Base-by-base conservation (phyloP, 75 land plant species). In the Cupressus sempervirens region DNA sequence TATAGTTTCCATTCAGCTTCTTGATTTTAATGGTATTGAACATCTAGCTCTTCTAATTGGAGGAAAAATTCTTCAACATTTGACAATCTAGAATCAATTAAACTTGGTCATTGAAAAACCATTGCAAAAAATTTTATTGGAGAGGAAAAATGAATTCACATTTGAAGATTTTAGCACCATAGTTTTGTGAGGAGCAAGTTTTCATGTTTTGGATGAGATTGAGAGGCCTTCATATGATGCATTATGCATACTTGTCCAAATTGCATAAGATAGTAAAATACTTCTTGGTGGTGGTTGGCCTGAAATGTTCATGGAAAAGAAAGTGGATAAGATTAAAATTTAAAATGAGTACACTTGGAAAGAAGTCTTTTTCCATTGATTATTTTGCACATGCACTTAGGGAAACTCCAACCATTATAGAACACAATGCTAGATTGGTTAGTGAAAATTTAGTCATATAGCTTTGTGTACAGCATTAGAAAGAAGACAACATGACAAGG, bases 271-370 rank as follows among this genome's bases (percentile, higher is more conserved):
- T 83, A 94, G 92, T 87, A 86, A 98, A 32, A 98, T 97, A 3
- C 83, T 97, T 85, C 87, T 92, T 87, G 99, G 99, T 73, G 99
- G 99, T 84, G 99, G 99, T 16, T 96, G 99, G 99, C 99, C 99
- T 50, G 99, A 97, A 86, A 92, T 94, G 93, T 87, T 93, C 68
- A 94, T 94, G 98, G 89, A 95, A 30, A 92, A 90, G 84, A 93
- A 91, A 77, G 99, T 97, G 20, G 99, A 97, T 89, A 98, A 96
- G 58, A 93, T 97, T 70, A 98, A 96, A 9, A 84, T 98, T 23
- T 97, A n/a, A n/a, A n/a, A n/a, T n/a, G n/a, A n/a, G n/a, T n/a
- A n/a, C n/a, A n/a, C n/a, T n/a, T n/a, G n/a, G 99, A 50, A 97
- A 97, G 89, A 95, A 93, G 83, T 95, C 99, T 82, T 93, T 91